These are phyloP conservation scores for Candida caryicola DNA, from an alignment of 805 yeast species.

Conservation along the genomic window DNA sequence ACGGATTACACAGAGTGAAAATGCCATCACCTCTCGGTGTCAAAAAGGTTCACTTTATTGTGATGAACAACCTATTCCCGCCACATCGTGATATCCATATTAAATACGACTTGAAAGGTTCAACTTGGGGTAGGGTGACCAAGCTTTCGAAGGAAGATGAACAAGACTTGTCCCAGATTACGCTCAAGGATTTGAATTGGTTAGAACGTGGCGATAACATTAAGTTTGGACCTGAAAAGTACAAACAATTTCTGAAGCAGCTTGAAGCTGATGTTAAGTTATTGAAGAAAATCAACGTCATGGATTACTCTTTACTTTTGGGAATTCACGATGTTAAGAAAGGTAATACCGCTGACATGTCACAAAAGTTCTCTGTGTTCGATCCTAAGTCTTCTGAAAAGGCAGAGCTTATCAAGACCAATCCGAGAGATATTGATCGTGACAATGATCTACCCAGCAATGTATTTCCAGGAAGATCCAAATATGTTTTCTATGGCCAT, in stretches of 20 bases:
- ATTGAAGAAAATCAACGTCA: conserved; percentile 72
- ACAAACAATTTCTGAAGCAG: conserved; percentile 60
- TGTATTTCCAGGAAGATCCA: conserved; percentile 47
- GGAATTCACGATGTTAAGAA: conserved; percentile 79
- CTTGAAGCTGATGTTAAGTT: conserved; percentile 71
- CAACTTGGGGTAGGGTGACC: conserved; percentile 76
- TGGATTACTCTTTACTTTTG: conserved; percentile 90
- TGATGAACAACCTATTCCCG: conserved; percentile 96
- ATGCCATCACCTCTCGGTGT: conserved; percentile 58
- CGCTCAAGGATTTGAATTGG: conserved; percentile 89
- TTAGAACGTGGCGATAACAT: conserved; percentile 61
- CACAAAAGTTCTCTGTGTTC: conserved; percentile 42
- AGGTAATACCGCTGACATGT: conserved; percentile 44
- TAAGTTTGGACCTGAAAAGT: conserved; percentile 72
- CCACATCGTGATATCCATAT: conserved; percentile 83
- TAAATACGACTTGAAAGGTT: conserved; percentile 91
- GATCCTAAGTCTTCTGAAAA: conserved; percentile 42
- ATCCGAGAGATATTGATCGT: conserved; percentile 43
- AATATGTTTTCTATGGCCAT: conserved; percentile 64
- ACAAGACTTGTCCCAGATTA: conserved; percentile 35
- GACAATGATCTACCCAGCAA: conserved; percentile 40
- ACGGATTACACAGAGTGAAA: conserved; percentile 91
- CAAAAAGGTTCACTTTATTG: conserved; percentile 85
- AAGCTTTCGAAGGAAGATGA: conserved; percentile 27
- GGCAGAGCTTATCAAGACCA: conserved; percentile 42